phyloP scores from a whole-genome alignment of 2,329 filamentous ascomycete species.

The Anthostomella pinea region DNA sequence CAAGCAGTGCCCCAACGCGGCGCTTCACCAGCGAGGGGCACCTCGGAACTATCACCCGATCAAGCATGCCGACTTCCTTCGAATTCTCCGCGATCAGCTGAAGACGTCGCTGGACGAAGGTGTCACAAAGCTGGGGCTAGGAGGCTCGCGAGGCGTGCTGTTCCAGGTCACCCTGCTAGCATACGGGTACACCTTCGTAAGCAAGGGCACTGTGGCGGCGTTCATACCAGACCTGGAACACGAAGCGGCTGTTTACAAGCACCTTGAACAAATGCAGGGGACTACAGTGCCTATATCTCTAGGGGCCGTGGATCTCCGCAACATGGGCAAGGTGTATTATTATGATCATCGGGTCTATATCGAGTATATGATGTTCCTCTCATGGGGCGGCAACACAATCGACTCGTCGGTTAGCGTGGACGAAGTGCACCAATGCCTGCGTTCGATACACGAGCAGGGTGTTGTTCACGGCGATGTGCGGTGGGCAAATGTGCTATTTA shows the following conservation, averaged over 20 bases:
- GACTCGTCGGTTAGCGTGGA: constrained; percentile 1
- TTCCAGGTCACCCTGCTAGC: constrained; percentile 40
- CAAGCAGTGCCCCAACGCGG: constrained; percentile 1
- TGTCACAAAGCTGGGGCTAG: constrained; percentile 25
- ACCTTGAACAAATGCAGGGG: constrained; percentile 35
- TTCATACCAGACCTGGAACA: constrained; percentile 35
- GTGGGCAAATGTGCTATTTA: constrained; percentile 26
- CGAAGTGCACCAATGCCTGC: constrained; percentile 15
- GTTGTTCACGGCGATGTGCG: constrained; percentile 28
- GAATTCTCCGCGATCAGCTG: constrained; percentile 33
- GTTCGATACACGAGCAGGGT: constrained; percentile 23
- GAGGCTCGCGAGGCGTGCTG: constrained; percentile 36
- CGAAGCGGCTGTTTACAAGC: constrained; percentile 35
- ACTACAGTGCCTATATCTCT: constrained; percentile 37
- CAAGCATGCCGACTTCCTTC: constrained; percentile 21
- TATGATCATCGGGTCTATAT: constrained; percentile 32
- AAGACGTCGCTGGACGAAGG: constrained; percentile 29
- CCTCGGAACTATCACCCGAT: not conserved
- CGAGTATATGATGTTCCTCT: constrained; percentile 34
- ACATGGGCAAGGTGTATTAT: constrained; percentile 32
- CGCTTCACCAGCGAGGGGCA: constrained; percentile 2
- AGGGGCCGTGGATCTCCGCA: constrained; percentile 35
- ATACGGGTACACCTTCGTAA: constrained; percentile 42
- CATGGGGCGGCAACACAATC: constrained; percentile 30
- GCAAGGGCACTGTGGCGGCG: constrained; percentile 37